Percentiles rank a stretch among this genome's conserved stretches.
These are phyloP conservation scores for Yamadazyma diddensiae DNA, from an alignment of 1,139 yeast genomes.

Conservation along the genomic window DNA sequence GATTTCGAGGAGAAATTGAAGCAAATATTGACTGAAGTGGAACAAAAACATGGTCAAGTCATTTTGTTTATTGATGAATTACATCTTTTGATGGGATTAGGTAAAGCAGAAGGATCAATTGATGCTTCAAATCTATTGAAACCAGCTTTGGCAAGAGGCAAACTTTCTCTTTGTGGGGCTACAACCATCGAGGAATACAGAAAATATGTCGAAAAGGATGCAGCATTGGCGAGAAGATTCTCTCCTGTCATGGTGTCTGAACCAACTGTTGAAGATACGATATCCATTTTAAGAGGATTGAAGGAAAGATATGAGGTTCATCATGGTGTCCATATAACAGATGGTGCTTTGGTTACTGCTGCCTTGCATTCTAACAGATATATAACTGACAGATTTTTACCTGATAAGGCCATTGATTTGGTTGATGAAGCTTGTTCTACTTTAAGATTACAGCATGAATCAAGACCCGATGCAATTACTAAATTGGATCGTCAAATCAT, in stretches of 20 bases:
- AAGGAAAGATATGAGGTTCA: slow-evolving; percentile 95
- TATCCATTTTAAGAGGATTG: slow-evolving; percentile 86
- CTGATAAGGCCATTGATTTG: slow-evolving; percentile 94
- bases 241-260: slow-evolving; percentile 86
- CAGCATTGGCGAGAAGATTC: slow-evolving; percentile 87
- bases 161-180: slow-evolving; percentile 93
- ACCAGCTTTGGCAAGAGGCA: slow-evolving; percentile 93
- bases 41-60: slow-evolving; percentile 72
- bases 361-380: slow-evolving; percentile 88
- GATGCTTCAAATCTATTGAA: slow-evolving; percentile 92
- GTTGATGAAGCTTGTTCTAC: slow-evolving; percentile 98
- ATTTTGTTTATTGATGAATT: slow-evolving; percentile 91
- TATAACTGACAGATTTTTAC: slow-evolving; percentile 85
- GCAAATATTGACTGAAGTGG: slow-evolving; percentile 80
- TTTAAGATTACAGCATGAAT: slow-evolving; percentile 88
- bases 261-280: slow-evolving; percentile 91
- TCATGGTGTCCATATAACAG: slow-evolving; percentile 96
- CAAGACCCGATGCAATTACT: slow-evolving; percentile 93
- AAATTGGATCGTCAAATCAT: slow-evolving; percentile 83
- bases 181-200: slow-evolving; percentile 87
- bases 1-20: slow-evolving; percentile 93
- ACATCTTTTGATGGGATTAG: slow-evolving; percentile 86
- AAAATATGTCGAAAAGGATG: slow-evolving; percentile 87
- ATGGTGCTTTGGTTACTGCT: slow-evolving; percentile 90
- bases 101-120: slow-evolving; percentile 93